Base-by-base conservation (phyloP, 257 asterid genomes). In the Nicotiana noctiflora region DNA sequence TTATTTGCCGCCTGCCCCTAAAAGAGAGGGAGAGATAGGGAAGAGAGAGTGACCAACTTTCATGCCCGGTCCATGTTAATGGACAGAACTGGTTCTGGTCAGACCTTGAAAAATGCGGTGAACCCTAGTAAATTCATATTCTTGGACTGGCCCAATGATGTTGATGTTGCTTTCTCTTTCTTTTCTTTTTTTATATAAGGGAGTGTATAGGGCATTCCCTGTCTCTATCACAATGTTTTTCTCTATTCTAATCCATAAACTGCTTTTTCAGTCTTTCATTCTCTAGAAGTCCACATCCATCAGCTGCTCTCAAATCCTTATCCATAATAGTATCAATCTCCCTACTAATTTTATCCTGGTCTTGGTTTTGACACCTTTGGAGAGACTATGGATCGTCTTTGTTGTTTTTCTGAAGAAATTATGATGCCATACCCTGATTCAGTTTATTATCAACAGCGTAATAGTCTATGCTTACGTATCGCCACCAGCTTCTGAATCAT, bases 251-350 rank as follows among this genome's bases (percentile, higher is more conserved):
- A 37, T 67, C 76, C 76, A 19, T 68, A n/a, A 2, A 40, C 4
- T 68, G 56, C 17, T 37, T 37, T 68, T 31, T 68, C 25, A 25
- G 37, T 68, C n/a, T 10, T 5, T 68, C 32, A 37, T 68, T 68
- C 76, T 68, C 76, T n/a, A 68, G 56, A 68, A 40, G 56, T 68
- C 29, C 76, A 67, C 76, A 37, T 67, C 37, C 29, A 67, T 37
- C 52, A 67, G 53, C 31, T 67, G 55, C 52, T 18, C 76, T 10
- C 13, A 68, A 68, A 68, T 68, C 77, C 12, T 34, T 40, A 68
- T 19, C 34, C 19, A 14, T 44, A 68, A 27, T 12, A 5, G 56
- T 37, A 11, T 6, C n/a, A 40, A 40, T 68, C 11, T 13, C 57
- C 53, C 77, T 19, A 40, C 57, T 5, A 19, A 12, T 11, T 68